Evolutionary conservation across 1,284 basidiomycete species (phyloP).

Genomic region (Kalmanozyma brasiliensis): DNA sequence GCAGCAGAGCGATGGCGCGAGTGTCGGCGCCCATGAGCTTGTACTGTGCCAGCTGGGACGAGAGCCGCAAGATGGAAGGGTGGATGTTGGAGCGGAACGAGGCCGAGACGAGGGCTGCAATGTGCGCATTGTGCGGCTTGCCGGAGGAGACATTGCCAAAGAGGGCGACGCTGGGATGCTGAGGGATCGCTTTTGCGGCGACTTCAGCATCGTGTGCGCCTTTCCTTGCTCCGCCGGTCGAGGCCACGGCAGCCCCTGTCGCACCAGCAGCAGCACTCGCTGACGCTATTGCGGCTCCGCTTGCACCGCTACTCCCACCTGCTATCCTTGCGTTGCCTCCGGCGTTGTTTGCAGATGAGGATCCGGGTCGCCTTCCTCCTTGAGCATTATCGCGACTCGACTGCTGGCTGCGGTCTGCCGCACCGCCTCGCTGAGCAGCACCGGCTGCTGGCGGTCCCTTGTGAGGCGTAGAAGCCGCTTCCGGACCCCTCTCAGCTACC

Average conservation of each 20-base stretch:
- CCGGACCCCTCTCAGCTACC: constrained; percentile 31
- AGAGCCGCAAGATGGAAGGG: constrained; percentile 58
- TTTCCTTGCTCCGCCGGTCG: constrained; percentile 21
- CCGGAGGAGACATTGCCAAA: constrained; percentile 62
- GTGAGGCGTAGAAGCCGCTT: constrained; percentile 3
- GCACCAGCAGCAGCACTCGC: constrained; percentile 6
- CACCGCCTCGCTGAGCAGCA: constrained; percentile 15
- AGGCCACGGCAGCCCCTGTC: constrained; percentile 20
- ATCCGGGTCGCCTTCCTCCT: constrained; percentile 26
- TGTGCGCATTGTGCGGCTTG: constrained; percentile 45
- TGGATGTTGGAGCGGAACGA: constrained; percentile 58
- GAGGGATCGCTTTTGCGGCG: constrained; percentile 23
- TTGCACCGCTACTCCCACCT: not conserved
- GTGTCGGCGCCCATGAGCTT: constrained; percentile 63
- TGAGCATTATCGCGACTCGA: constrained; percentile 13
- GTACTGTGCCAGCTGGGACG: constrained; percentile 60
- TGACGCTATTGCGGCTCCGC: constrained; percentile 4
- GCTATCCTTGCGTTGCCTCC: constrained; percentile 19
- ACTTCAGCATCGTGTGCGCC: constrained; percentile 21
- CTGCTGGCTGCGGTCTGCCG: constrained; percentile 20
- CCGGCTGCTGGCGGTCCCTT: constrained; percentile 1
- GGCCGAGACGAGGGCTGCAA: constrained; percentile 45
- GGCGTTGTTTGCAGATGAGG: constrained; percentile 18
- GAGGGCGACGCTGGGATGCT: constrained; percentile 51
- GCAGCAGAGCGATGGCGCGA: constrained; percentile 62